Conservation (phyloP, 2,329 filamentous ascomycete species). For the Monilinia fructigena region DNA sequence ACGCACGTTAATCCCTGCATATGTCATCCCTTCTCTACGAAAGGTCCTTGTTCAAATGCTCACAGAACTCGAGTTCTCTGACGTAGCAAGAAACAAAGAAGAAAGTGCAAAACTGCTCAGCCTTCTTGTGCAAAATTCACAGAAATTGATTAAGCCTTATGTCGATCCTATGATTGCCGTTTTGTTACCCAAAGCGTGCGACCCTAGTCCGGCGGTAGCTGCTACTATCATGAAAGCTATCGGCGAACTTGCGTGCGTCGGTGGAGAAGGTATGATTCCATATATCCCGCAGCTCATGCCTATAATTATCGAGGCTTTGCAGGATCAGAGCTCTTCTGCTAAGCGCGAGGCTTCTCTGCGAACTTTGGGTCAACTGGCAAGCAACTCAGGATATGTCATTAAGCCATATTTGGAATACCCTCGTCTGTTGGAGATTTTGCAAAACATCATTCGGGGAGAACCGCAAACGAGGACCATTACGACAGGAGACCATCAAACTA, state of each 20-base stretch:
- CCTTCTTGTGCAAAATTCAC: constrained; percentile 88
- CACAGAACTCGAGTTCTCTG: constrained; percentile 94
- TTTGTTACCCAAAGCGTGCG: constrained; percentile 86
- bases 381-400: constrained; percentile 97
- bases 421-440: constrained; percentile 85
- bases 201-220: constrained; percentile 81
- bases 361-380: constrained; percentile 87
- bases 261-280: constrained; percentile 87
- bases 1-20: constrained; percentile 92
- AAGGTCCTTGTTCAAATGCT: constrained; percentile 95
- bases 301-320: constrained; percentile 87
- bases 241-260: constrained; percentile 89
- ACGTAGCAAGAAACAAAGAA: constrained; percentile 90
- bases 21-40: constrained; percentile 91
- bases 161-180: constrained; percentile 96
- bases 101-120: constrained; percentile 93
- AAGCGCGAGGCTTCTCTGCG: constrained; percentile 91
- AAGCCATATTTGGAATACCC: constrained; percentile 94
- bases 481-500: constrained; percentile 93
- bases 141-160: constrained; percentile 90
- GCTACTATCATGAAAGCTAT: constrained; percentile 94
- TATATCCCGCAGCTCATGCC: constrained; percentile 94
- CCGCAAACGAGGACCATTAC: constrained; percentile 76
- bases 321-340: constrained; percentile 85
- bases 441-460: constrained; percentile 92